These are phyloP conservation scores for Casuarina cunninghamiana DNA, from an alignment of 306 rosid genomes.

Conservation along the genomic window DNA sequence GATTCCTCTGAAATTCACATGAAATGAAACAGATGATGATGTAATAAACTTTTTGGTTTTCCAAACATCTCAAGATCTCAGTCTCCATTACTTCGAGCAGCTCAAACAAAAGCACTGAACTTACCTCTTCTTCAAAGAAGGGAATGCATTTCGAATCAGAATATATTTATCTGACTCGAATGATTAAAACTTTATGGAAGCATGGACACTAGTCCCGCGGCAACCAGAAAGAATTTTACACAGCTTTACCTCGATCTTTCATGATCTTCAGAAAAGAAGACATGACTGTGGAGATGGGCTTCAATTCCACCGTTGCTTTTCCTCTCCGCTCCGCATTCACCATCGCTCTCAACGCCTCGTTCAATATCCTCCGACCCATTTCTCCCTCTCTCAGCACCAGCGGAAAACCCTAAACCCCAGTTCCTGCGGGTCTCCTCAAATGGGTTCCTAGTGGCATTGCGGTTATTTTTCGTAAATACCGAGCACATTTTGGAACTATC, in stretches of 20 bases:
- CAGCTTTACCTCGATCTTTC: conserved; percentile 68
- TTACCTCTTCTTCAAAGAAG: not conserved
- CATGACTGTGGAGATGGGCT: conserved; percentile 70
- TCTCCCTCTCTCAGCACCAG: not conserved
- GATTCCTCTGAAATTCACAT: not conserved
- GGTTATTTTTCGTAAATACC: not conserved
- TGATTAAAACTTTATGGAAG: not conserved
- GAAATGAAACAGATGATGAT: not conserved
- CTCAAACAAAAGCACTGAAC: not conserved
- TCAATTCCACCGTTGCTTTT: conserved; percentile 67
- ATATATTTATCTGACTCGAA: not conserved
- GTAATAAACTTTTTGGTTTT: too few species aligned
- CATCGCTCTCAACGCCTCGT: conserved; percentile 70
- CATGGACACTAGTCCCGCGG: not conserved
- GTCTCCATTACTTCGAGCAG: too few species aligned
- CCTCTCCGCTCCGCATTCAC: conserved; percentile 87
- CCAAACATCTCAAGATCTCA: too few species aligned
- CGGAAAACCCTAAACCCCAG: not conserved
- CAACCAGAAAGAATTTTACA: too few species aligned
- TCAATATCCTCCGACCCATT: conserved; percentile 87
- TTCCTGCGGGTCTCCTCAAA: not conserved
- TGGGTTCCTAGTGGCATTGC: not conserved
- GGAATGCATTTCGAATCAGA: not conserved
- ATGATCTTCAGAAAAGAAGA: conserved; percentile 80
- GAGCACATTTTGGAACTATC: not conserved